Evolutionary conservation across 1,139 yeast genomes (phyloP).

Genomic region (Petasospora rhodanensis): DNA sequence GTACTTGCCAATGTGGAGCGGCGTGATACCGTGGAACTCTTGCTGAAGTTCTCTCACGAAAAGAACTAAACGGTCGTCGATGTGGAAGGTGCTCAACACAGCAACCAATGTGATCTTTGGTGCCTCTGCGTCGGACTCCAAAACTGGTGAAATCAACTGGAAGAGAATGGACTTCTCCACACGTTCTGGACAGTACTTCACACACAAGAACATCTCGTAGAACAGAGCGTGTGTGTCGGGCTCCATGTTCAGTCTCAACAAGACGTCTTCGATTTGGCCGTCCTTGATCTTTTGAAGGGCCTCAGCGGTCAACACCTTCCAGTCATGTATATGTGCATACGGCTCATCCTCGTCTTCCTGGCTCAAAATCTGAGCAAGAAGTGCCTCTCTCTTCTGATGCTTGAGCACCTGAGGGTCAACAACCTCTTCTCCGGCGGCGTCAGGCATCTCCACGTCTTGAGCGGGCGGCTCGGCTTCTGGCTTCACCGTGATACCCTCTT

Average conservation of each 20-base stretch:
- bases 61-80: conserved; percentile 9
- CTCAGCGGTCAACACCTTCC: conserved; percentile 15
- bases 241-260: not conserved
- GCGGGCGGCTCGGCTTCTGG: not conserved
- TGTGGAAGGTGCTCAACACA: conserved; percentile 16
- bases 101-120: conserved; percentile 11
- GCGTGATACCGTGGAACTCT: too few species aligned
- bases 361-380: conserved; percentile 2
- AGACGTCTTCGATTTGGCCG: not conserved
- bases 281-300: not conserved
- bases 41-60: conserved; percentile 8
- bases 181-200: conserved; percentile 17
- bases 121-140: conserved; percentile 2
- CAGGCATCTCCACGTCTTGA: conserved; percentile 12
- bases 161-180: conserved; percentile 7
- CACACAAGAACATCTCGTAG: conserved; percentile 19
- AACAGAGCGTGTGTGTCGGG: conserved; percentile 13
- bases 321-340: conserved; percentile 3
- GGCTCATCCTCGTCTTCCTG: conserved; percentile 1
- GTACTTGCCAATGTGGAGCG: conserved; percentile 11
- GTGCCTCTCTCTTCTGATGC: conserved; percentile 4
- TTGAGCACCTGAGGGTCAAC: not conserved
- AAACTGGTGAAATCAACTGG: conserved; percentile 6
- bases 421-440: conserved; percentile 3
- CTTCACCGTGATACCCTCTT: not conserved